Conservation (phyloP, 176 grass and related monocot genomes). For the Bothriochloa decipiens region DNA sequence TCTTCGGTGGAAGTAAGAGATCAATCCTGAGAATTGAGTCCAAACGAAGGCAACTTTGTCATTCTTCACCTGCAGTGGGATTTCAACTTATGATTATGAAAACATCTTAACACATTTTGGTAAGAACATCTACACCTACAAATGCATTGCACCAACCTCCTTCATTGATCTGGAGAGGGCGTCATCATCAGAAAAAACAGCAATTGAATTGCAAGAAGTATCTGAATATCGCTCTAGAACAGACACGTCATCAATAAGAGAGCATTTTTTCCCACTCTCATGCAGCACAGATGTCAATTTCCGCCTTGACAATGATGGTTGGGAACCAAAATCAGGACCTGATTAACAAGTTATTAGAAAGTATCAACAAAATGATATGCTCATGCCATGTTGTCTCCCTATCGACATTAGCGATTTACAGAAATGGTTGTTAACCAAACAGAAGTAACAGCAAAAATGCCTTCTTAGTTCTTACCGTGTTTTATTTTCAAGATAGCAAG, state of each 20-base stretch:
- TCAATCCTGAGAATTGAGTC: conserved; percentile 81
- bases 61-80: conserved; percentile 72
- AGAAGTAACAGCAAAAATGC: conserved; percentile 6
- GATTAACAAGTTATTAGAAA: conserved; percentile 44
- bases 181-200: conserved; percentile 79
- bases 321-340: conserved; percentile 95
- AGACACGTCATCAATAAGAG: conserved; percentile 72
- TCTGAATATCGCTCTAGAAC: conserved; percentile 82
- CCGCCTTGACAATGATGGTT: conserved; percentile 47
- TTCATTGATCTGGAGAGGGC: conserved; percentile 84
- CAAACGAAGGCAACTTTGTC: conserved; percentile 81
- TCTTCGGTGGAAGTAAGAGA: conserved; percentile 62
- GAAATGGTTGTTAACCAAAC: conserved; percentile 8
- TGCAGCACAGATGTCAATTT: conserved; percentile 73
- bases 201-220: conserved; percentile 84
- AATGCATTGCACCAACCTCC: conserved; percentile 55
- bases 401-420: neutral
- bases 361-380: conserved; percentile 8
- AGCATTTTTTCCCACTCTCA: conserved; percentile 72
- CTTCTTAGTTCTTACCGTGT: conserved; percentile 54
- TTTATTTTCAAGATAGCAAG: conserved; percentile 86
- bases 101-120: conserved; percentile 6
- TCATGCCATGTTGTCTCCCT: conserved; percentile 11
- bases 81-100: conserved; percentile 24
- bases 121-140: conserved; percentile 3